phyloP scores from a whole-genome alignment of 176 grass and related monocot genomes.

The Ensete glaucum region DNA sequence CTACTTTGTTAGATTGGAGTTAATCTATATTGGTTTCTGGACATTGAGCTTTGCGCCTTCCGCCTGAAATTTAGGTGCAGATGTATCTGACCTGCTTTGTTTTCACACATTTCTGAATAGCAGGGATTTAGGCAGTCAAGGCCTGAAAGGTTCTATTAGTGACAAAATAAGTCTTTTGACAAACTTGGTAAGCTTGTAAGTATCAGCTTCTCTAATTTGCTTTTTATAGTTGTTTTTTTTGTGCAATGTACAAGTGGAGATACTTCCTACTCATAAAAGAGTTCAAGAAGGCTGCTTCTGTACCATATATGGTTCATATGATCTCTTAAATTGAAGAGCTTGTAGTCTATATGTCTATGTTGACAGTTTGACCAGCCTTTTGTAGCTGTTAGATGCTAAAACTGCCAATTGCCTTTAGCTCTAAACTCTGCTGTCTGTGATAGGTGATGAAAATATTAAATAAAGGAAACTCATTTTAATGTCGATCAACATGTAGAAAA shows the following conservation, averaged over 20 bases:
- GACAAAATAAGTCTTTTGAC: constrained; percentile 82
- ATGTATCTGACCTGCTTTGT: not conserved
- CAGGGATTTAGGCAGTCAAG: constrained; percentile 95
- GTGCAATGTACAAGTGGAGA: not conserved
- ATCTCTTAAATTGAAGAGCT: too few relatives aligned
- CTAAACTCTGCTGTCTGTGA: too few relatives aligned
- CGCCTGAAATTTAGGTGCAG: not conserved
- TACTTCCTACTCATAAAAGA: too few relatives aligned
- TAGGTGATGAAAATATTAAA: too few relatives aligned
- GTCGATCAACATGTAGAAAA: too few relatives aligned
- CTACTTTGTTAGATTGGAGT: not conserved
- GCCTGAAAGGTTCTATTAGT: constrained; percentile 78
- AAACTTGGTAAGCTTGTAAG: constrained; percentile 99
- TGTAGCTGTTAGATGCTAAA: too few relatives aligned
- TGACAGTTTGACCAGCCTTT: too few relatives aligned
- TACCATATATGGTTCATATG: too few relatives aligned
- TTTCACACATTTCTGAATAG: not conserved
- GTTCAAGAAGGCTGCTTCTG: too few relatives aligned
- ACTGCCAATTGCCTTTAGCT: too few relatives aligned
- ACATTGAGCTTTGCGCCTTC: not conserved
- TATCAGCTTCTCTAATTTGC: constrained; percentile 37
- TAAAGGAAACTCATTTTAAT: too few relatives aligned
- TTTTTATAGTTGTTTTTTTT: not conserved
- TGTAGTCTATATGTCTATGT: too few relatives aligned
- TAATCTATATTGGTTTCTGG: not conserved